Conservation (phyloP, 2,329 filamentous ascomycete genomes). For the Rugonectria rugulosa region DNA sequence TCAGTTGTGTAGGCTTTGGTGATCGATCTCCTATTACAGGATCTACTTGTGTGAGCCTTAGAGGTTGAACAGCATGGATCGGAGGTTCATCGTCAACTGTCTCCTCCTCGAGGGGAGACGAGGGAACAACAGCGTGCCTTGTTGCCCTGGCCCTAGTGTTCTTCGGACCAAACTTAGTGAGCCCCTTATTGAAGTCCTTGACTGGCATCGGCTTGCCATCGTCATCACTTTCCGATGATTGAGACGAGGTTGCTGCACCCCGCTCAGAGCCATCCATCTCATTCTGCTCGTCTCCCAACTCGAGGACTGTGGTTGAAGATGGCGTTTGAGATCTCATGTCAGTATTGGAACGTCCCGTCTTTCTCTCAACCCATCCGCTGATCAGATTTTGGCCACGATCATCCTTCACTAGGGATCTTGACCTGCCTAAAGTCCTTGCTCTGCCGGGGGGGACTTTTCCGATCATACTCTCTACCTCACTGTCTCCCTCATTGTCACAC, state of each 20-base stretch:
- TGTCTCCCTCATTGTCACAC: slow-evolving; percentile 19
- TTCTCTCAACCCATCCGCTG: slow-evolving; percentile 50
- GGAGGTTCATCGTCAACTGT: slow-evolving; percentile 21
- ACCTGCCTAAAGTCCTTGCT: slow-evolving; percentile 26
- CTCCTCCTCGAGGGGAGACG: not conserved
- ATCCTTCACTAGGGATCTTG: slow-evolving; percentile 35
- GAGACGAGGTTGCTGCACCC: not conserved
- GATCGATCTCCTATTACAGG: not conserved
- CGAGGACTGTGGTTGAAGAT: not conserved
- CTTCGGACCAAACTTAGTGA: slow-evolving; percentile 37
- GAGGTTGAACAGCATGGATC: slow-evolving; percentile 27
- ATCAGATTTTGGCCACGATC: slow-evolving; percentile 47
- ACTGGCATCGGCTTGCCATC: slow-evolving; percentile 37
- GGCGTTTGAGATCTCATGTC: slow-evolving; percentile 1
- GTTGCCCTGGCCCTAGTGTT: not conserved
- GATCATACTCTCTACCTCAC: slow-evolving; percentile 5
- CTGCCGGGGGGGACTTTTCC: slow-evolving; percentile 24
- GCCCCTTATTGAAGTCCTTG: slow-evolving; percentile 46
- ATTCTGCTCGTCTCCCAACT: not conserved
- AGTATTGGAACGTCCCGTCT: slow-evolving; percentile 4
- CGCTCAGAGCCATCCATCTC: too few relatives aligned
- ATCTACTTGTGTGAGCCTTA: slow-evolving; percentile 15
- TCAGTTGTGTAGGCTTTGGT: slow-evolving; percentile 12
- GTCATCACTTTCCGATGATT: slow-evolving; percentile 26
- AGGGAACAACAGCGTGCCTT: not conserved